phyloP scores from a whole-genome alignment of 768 basidiomycete genomes.

The Suillus clintonianus region DNA sequence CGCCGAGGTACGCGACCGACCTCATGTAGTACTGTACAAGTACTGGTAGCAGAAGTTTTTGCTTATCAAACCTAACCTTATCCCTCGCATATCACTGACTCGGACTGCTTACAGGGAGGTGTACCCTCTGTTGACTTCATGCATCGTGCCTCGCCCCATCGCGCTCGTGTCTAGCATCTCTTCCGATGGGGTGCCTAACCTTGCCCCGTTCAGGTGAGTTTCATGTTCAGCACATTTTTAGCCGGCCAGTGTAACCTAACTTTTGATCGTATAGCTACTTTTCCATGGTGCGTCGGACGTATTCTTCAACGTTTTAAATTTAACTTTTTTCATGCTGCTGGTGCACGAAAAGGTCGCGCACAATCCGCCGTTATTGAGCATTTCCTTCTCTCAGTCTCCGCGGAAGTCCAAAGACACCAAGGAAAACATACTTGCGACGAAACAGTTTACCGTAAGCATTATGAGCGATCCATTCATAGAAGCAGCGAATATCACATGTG shows the following conservation, averaged over 20 bases:
- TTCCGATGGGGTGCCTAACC: slow-evolving; percentile 51
- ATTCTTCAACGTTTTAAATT: not conserved
- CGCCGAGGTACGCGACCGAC: slow-evolving; percentile 29
- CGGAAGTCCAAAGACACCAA: slow-evolving; percentile 59
- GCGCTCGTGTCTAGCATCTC: slow-evolving; percentile 66
- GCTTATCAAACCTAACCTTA: slow-evolving; percentile 17
- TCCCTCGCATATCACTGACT: slow-evolving; percentile 24
- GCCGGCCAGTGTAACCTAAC: slow-evolving; percentile 1
- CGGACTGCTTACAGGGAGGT: slow-evolving; percentile 25
- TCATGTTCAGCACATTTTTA: slow-evolving; percentile 9
- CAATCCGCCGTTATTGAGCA: slow-evolving; percentile 65
- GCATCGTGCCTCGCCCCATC: slow-evolving; percentile 66
- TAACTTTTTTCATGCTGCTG: not conserved
- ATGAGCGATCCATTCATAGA: slow-evolving; percentile 68
- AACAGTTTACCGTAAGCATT: slow-evolving; percentile 71
- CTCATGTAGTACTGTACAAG: slow-evolving; percentile 8
- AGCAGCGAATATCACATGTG: slow-evolving; percentile 55
- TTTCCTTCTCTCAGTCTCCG: slow-evolving; percentile 54
- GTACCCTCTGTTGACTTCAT: slow-evolving; percentile 57
- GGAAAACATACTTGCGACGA: slow-evolving; percentile 62
- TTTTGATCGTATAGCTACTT: slow-evolving; percentile 48
- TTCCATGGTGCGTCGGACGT: slow-evolving; percentile 47
- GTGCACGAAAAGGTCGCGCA: slow-evolving; percentile 48
- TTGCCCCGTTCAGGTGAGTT: slow-evolving; percentile 66
- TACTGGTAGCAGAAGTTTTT: not conserved